These are phyloP conservation scores for Tolypocladium paradoxum DNA, from an alignment of 2,329 filamentous ascomycete genomes.

Conservation along the genomic window DNA sequence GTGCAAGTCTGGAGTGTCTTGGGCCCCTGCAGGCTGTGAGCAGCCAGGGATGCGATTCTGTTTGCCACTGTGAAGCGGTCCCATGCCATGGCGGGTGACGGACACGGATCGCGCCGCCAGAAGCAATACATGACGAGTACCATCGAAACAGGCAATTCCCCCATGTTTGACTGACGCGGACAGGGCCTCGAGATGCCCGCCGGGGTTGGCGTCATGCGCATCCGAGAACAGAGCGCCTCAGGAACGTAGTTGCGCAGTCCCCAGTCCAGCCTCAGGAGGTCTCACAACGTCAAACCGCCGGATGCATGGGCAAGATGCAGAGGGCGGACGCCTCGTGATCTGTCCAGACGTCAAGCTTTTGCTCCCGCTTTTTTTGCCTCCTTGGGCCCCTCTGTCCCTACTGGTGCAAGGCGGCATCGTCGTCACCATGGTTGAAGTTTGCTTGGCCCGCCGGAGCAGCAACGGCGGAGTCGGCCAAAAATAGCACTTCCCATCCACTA, in stretches of 20 bases:
- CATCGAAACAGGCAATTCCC: not conserved
- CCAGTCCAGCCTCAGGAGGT: not conserved
- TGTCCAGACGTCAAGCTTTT: not conserved
- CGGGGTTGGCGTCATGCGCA: not conserved
- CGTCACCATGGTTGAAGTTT: not conserved
- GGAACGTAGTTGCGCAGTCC: too few species aligned
- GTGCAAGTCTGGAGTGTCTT: too few species aligned
- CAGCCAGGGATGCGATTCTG: not conserved
- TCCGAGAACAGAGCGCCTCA: not conserved
- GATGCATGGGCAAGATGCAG: too few species aligned
- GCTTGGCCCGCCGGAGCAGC: not conserved
- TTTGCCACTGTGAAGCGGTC: not conserved
- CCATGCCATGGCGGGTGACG: not conserved
- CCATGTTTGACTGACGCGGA: not conserved
- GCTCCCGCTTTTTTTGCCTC: not conserved
- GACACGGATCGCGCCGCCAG: too few species aligned
- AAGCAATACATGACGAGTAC: not conserved
- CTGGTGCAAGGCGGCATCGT: not conserved
- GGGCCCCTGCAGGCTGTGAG: not conserved
- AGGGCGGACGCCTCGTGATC: not conserved
- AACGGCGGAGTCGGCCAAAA: not conserved
- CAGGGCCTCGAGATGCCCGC: too few species aligned
- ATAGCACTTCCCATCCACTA: not conserved
- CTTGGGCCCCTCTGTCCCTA: not conserved
- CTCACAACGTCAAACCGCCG: not conserved